These are phyloP conservation scores for Fusarium sp. DNA, from an alignment of 2,329 filamentous ascomycete species.

Conservation along the genomic window DNA sequence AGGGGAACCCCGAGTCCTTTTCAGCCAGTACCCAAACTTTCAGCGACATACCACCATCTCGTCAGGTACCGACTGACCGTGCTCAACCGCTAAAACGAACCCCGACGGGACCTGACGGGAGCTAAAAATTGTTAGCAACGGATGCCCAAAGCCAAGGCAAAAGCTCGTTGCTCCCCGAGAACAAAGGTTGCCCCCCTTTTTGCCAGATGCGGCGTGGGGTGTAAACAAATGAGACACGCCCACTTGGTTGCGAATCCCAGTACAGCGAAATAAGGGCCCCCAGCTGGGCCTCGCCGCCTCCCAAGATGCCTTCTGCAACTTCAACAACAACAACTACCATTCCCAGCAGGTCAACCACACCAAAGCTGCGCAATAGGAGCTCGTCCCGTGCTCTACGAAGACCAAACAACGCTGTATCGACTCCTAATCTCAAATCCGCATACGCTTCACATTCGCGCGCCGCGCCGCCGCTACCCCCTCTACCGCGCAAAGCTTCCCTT, in stretches of 20 bases:
- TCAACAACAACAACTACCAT: conserved; percentile 43
- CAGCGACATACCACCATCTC: conserved; percentile 9
- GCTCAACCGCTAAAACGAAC: conserved; percentile 33
- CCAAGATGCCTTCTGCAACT: conserved; percentile 50
- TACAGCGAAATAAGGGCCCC: conserved; percentile 46
- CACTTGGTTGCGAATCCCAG: conserved; percentile 34
- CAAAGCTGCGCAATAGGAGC: conserved; percentile 41
- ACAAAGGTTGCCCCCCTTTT: conserved; percentile 48
- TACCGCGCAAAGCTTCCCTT: conserved; percentile 79
- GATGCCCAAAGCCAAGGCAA: conserved; percentile 17
- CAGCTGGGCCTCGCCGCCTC: conserved; percentile 40
- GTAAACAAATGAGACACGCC: conserved; percentile 53
- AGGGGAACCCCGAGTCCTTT: conserved; percentile 6
- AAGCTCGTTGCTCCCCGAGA: conserved; percentile 38
- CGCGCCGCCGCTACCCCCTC: conserved; percentile 57
- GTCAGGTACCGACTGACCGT: conserved; percentile 23
- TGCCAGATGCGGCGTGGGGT: conserved; percentile 49
- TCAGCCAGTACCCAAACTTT: conserved; percentile 9
- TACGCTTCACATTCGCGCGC: conserved; percentile 67
- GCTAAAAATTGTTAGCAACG: conserved; percentile 31
- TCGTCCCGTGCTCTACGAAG: conserved; percentile 61
- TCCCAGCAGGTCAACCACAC: conserved; percentile 34
- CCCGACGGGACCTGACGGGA: conserved; percentile 26
- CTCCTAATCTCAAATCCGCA: conserved; percentile 70
- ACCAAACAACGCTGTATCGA: conserved; percentile 66